Base-by-base conservation (phyloP, 805 yeast species). In the Saccharomycopsis fermentans region DNA sequence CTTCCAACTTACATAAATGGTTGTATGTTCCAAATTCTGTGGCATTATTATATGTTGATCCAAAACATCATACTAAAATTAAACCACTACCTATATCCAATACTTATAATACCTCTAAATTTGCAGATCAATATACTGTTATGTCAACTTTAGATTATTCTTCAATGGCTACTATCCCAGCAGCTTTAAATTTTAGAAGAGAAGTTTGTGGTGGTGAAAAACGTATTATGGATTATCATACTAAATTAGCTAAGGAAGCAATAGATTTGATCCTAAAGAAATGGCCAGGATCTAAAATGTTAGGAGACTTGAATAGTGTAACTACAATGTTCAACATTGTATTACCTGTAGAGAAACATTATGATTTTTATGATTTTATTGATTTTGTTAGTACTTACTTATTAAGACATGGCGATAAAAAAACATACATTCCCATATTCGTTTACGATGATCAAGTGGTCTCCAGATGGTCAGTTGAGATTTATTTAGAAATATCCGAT, bases 1-100 rank as follows among this genome's bases (percentile, higher is more conserved):
- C 77, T 26, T 70, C 84, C 24, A 86, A 86, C 65, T 70, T 85
- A 19, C 91, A 86, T 73, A 86, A 86, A 65, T 86, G 91, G 91
- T 70, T 75, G 43, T 81, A 66, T 62, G 75, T 76, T 24, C 87
- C 89, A 3, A 73, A 81, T 51, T 80, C 83, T 4, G 77, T 78
- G 63, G 85, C 86, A 0, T 71, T 82, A 29, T 66, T 86, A 55
- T 85, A 84, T 64, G 86, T 80, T 6, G 75, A 78, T 62, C 74
- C 75, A 2, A 72, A 73, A 57, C 79, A 77, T 65, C 88, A 82
- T 58, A 65, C 67, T 0, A 43, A 61, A 1, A 70, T 84, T 57
- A 84, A 82, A 59, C 77, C 86, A 0, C 65, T 81, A 59, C 89
- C 90, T 1, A 70, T 84, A 3, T 78, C 84, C 37, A 82, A 80